Base-by-base conservation (phyloP, 495 filamentous ascomycete species). In the Aspergillus baeticus region DNA sequence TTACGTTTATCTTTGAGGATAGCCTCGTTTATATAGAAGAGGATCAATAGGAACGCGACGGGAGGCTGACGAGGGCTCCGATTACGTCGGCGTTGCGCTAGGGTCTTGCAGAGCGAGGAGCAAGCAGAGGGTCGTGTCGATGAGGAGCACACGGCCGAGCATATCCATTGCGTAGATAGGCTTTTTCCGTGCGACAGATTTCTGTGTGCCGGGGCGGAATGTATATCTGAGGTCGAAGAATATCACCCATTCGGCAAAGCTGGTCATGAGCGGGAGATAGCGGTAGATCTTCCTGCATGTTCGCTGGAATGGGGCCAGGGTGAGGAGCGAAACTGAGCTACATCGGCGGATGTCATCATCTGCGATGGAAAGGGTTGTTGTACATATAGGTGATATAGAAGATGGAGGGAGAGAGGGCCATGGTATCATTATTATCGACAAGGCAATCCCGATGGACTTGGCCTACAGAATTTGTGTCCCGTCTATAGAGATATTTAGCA, bases 181-280 rank as follows among this genome's bases (percentile, higher is more conserved):
- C 15, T 58, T 17, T n/a, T 13, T 57, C 35, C n/a, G 77, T 10
- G 79, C 79, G 0, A 75, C 73, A 6, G 84, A 88, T 45, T 71
- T 86, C 1, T 85, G 84, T 1, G 89, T 84, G 2, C 81, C 80
- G 39, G 84, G 90, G 63, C 89, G 93, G 43, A 95, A 66, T 17
- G 85, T 69, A 17, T 81, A 81, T 18, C 85, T 85, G 31, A 85
- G 63, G 61, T 86, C 84, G 57, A 87, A 88, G 33, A 87, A 23
- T 0, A 62, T 14, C 3, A 92, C 79, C 41, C 85, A 81, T 11
- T 62, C 54, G 4, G 91, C 66, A 65, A 84, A 92, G 8, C 83
- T 68, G 46, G 60, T 71, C 67, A 86, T 81, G 14, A 79, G 62
- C 23, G 69, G 60, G 65, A 84, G 86, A 71, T 87, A 84, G n/a